Conservation (phyloP, 768 basidiomycete species). For the Ramaria sp. region DNA sequence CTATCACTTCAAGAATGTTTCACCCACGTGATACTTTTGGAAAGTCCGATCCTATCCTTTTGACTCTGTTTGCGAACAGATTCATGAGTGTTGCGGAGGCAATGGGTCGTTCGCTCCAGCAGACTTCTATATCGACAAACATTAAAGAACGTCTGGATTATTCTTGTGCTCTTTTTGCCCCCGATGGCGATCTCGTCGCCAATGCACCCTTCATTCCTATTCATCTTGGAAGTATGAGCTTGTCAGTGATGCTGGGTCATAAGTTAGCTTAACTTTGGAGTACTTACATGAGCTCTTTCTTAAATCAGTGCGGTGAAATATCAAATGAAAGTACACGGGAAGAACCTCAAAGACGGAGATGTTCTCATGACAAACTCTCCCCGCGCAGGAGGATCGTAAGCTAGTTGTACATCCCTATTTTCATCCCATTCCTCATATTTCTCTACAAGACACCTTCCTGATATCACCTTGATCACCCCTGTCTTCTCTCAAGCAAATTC, state of each 20-base stretch:
- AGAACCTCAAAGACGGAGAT: slow-evolving; percentile 75
- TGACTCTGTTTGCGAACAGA: slow-evolving; percentile 89
- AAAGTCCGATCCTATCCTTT: slow-evolving; percentile 68
- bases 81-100: slow-evolving; percentile 98
- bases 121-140: slow-evolving; percentile 88
- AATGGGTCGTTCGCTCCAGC: slow-evolving; percentile 84
- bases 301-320: slow-evolving; percentile 67
- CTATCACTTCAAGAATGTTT: too few species aligned
- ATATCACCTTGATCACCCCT: slow-evolving; percentile 90
- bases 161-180: slow-evolving; percentile 89
- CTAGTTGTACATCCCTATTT: slow-evolving; percentile 13
- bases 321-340: slow-evolving; percentile 71
- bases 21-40: background rate
- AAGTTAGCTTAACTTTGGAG: background rate
- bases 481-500: slow-evolving; percentile 51
- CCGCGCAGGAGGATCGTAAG: slow-evolving; percentile 78
- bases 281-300: slow-evolving; percentile 15
- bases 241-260: slow-evolving; percentile 39
- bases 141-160: slow-evolving; percentile 96
- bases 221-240: slow-evolving; percentile 83
- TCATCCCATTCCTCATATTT: background rate
- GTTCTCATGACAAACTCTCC: slow-evolving; percentile 91
- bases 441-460: slow-evolving; percentile 53
- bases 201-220: slow-evolving; percentile 91
- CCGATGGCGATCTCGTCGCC: slow-evolving; percentile 90